Percentiles rank a stretch among this genome's conserved stretches.
Evolutionary conservation across 2,329 filamentous ascomycete genomes (phyloP).

Genomic region (Harringtonia aguacate): DNA sequence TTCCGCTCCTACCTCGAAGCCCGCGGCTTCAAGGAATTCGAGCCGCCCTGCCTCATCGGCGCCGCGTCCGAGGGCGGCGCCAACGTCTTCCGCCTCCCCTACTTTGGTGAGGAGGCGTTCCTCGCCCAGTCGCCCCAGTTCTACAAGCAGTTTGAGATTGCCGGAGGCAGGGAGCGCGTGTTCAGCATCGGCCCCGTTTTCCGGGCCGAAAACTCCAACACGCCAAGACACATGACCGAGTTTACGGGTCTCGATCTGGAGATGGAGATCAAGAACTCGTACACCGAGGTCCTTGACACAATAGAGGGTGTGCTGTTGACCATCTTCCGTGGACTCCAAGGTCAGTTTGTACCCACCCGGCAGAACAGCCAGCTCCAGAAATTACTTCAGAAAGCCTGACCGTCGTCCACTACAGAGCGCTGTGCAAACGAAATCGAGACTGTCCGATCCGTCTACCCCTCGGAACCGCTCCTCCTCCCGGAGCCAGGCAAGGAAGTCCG

Average conservation of each 20-base stretch:
- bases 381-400: slow-evolving; percentile 3
- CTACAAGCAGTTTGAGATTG: slow-evolving; percentile 82
- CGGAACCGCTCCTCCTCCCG: slow-evolving; percentile 67
- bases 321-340: slow-evolving; percentile 66
- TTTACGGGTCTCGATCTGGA: slow-evolving; percentile 85
- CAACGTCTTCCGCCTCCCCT: slow-evolving; percentile 82
- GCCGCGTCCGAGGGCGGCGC: slow-evolving; percentile 87
- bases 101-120: slow-evolving; percentile 77
- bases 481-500: slow-evolving; percentile 64
- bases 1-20: slow-evolving; percentile 55
- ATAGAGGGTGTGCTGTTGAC: slow-evolving; percentile 65
- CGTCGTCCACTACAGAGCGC: slow-evolving; percentile 25
- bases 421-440: slow-evolving; percentile 64
- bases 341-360: slow-evolving; percentile 11
- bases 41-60: slow-evolving; percentile 81
- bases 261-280: slow-evolving; percentile 75
- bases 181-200: slow-evolving; percentile 75
- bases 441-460: slow-evolving; percentile 63
- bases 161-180: slow-evolving; percentile 65
- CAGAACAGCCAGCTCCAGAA: not conserved
- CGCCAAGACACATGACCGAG: slow-evolving; percentile 75
- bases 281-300: slow-evolving; percentile 62
- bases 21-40: slow-evolving; percentile 70
- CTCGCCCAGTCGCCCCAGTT: slow-evolving; percentile 76
- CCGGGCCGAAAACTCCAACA: slow-evolving; percentile 79